phyloP scores from a whole-genome alignment of 306 rosid species.

The Lathyrus aphaca region DNA sequence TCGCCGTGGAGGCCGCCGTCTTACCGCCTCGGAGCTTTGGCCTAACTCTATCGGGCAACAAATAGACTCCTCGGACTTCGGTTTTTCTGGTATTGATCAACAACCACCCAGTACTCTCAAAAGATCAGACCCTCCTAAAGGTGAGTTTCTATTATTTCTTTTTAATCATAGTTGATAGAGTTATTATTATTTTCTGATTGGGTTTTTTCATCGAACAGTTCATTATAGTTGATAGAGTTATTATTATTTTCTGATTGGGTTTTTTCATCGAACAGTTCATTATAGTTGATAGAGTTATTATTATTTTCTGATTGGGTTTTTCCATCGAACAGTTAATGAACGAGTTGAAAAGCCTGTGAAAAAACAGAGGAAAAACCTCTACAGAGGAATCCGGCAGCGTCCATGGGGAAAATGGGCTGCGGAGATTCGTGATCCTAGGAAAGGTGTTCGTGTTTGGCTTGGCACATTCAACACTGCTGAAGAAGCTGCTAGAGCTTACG shows the following conservation, averaged over 20 bases:
- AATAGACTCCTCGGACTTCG: slow-evolving; percentile 33
- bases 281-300: too few relatives aligned
- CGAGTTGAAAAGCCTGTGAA: slow-evolving; percentile 62
- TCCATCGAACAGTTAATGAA: slow-evolving; percentile 45
- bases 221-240: too few relatives aligned
- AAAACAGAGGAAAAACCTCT: slow-evolving; percentile 82
- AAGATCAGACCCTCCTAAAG: slow-evolving; percentile 49
- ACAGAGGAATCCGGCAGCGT: slow-evolving; percentile 92
- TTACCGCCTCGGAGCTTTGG: slow-evolving; percentile 59
- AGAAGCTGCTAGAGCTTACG: slow-evolving; percentile 97
- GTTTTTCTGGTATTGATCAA: neutral
- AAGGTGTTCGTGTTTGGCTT: slow-evolving; percentile 94
- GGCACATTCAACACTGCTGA: slow-evolving; percentile 92
- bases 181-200: neutral
- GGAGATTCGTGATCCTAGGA: slow-evolving; percentile 91
- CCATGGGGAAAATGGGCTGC: slow-evolving; percentile 99
- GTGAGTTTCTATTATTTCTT: slow-evolving; percentile 26
- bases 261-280: slow-evolving; percentile 41
- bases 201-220: slow-evolving; percentile 41
- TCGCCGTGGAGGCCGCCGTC: slow-evolving; percentile 54
- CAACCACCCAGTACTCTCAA: slow-evolving; percentile 42
- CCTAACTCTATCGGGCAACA: slow-evolving; percentile 55
- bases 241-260: neutral
- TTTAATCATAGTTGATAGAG: too few relatives aligned
- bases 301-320: neutral